Conservation (phyloP, 768 basidiomycete genomes). For the Termitomyces sp. region DNA sequence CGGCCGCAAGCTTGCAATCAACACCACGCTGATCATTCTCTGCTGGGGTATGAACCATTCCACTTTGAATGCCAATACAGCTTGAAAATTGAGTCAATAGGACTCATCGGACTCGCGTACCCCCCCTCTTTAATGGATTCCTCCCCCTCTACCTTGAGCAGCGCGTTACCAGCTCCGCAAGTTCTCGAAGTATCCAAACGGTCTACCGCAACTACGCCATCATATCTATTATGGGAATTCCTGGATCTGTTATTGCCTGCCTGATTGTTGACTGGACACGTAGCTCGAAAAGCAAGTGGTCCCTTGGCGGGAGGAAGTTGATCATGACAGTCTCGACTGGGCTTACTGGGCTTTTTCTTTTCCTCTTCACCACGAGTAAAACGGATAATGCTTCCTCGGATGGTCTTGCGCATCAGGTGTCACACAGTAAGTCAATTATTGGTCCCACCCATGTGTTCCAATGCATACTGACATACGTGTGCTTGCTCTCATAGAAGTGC, state of each 20-base stretch:
- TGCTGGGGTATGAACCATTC: constrained; percentile 38
- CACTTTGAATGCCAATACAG: not conserved
- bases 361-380: constrained; percentile 47
- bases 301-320: constrained; percentile 43
- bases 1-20: constrained; percentile 37
- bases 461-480: no score
- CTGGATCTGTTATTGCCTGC: constrained; percentile 44
- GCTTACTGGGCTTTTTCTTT: constrained; percentile 44
- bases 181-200: constrained; percentile 12
- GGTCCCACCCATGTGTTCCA: no score
- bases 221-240: constrained; percentile 41
- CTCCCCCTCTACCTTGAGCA: constrained; percentile 43
- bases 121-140: constrained; percentile 54
- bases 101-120: constrained; percentile 48
- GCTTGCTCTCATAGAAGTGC: not conserved
- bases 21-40: constrained; percentile 43
- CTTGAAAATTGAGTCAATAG: constrained; percentile 13
- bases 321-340: constrained; percentile 42
- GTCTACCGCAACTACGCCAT: constrained; percentile 50
- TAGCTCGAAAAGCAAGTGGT: constrained; percentile 23
- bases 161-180: constrained; percentile 21
- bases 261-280: constrained; percentile 41
- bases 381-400: constrained; percentile 35
- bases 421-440: constrained; percentile 30
- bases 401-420: constrained; percentile 41